Evolutionary conservation across 495 filamentous ascomycete species (phyloP).

Genomic region (Parmelia sp.): DNA sequence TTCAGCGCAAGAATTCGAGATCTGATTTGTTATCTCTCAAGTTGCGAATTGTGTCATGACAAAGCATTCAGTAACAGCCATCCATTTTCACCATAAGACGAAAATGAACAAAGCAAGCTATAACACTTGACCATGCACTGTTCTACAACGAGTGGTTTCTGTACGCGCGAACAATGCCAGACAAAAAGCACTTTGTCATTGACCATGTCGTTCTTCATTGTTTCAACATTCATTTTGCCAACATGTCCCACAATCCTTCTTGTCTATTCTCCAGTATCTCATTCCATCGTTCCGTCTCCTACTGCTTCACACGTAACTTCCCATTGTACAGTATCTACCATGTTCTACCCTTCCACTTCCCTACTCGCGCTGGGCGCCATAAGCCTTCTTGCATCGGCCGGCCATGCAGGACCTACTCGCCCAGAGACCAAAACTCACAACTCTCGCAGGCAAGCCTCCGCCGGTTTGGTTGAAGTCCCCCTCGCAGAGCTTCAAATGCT

Average conservation of each 20-base stretch:
- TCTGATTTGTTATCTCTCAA: background rate
- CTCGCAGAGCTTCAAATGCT: constrained; percentile 6
- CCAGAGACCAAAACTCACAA: background rate
- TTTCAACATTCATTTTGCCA: background rate
- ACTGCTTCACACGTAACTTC: background rate
- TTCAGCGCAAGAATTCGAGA: background rate
- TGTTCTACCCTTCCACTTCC: background rate
- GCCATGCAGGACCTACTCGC: constrained; percentile 6
- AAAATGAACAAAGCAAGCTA: background rate
- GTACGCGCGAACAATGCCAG: background rate
- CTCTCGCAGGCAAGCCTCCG: background rate
- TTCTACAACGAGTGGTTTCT: background rate
- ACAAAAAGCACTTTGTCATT: background rate
- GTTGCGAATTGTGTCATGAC: background rate
- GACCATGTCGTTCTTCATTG: background rate
- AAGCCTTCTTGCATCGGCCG: constrained; percentile 7
- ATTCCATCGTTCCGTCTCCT: background rate
- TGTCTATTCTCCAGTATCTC: background rate
- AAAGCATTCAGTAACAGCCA: background rate
- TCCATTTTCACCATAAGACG: background rate
- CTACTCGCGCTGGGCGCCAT: constrained; percentile 4
- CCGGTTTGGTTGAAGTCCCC: constrained; percentile 1
- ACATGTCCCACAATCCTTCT: too few species aligned
- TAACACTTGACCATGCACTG: background rate
- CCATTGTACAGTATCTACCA: background rate